Evolutionary conservation across 805 yeast species (phyloP).

Genomic region (Soucietia sequanensis): DNA sequence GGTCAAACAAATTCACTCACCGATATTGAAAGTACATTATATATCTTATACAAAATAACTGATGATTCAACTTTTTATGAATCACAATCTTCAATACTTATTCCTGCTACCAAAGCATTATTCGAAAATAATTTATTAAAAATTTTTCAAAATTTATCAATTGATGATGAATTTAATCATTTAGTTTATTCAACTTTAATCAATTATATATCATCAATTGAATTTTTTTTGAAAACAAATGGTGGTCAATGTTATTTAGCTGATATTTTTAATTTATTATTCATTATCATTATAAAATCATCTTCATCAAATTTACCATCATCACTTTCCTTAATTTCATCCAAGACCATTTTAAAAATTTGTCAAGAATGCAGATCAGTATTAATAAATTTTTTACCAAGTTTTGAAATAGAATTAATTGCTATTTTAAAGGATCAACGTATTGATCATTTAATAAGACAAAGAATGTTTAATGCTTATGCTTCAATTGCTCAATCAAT

Average conservation of each 20-base stretch:
- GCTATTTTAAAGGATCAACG: constrained; percentile 44
- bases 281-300: constrained; percentile 34
- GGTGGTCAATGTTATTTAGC: constrained; percentile 47
- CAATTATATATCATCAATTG: constrained; percentile 56
- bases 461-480: constrained; percentile 60
- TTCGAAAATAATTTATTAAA: constrained; percentile 22
- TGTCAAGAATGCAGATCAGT: constrained; percentile 53
- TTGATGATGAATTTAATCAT: constrained; percentile 5
- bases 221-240: constrained; percentile 53
- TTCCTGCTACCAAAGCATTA: constrained; percentile 23
- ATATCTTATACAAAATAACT: constrained; percentile 54
- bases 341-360: constrained; percentile 56
- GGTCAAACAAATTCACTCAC: constrained; percentile 17
- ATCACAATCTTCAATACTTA: constrained; percentile 20
- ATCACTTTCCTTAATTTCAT: constrained; percentile 36
- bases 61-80: constrained; percentile 48
- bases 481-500: constrained; percentile 60
- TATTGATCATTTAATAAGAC: constrained; percentile 49
- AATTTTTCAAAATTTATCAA: constrained; percentile 11
- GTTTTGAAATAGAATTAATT: constrained; percentile 46
- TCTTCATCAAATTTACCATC: constrained; percentile 23
- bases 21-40: constrained; percentile 63
- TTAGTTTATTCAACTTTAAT: constrained; percentile 45
- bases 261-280: constrained; percentile 54
- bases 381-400: constrained; percentile 42